These are phyloP conservation scores for Nothophytophthora sp. DNA, from an alignment of 352 stramenopile species.

Conservation along the genomic window DNA sequence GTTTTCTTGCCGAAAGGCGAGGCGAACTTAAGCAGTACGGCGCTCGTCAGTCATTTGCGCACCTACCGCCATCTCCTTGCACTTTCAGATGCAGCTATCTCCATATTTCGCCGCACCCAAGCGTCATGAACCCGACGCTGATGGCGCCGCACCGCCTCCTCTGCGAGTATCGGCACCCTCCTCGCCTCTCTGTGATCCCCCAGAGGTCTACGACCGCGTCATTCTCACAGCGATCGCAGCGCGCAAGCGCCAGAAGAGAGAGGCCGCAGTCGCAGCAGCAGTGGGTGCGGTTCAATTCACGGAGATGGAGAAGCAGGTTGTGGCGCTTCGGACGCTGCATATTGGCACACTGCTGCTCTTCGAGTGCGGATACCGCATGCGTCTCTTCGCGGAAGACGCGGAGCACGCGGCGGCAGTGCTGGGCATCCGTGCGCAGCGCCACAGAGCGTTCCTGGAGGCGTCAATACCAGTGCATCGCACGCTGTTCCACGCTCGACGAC, in stretches of 20 bases:
- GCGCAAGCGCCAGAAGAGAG: conserved; percentile 19
- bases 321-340: conserved; percentile 39
- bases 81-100: too few relatives aligned
- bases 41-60: too few relatives aligned
- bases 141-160: too few relatives aligned
- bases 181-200: too few relatives aligned
- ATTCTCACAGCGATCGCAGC: conserved; percentile 4
- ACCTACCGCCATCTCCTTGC: too few relatives aligned
- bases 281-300: conserved; percentile 26
- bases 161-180: too few relatives aligned
- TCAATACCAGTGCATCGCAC: conserved; percentile 54
- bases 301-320: conserved; percentile 79
- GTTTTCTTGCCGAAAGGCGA: too few relatives aligned
- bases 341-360: conserved; percentile 64
- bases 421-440: conserved; percentile 34
- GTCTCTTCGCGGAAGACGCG: conserved; percentile 75
- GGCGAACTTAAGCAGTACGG: too few relatives aligned
- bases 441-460: conserved; percentile 43
- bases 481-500: conserved; percentile 34
- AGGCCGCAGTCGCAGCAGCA: not conserved
- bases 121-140: too few relatives aligned
- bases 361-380: conserved; percentile 83
- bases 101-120: too few relatives aligned
- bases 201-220: too few relatives aligned
- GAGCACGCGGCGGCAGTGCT: conserved; percentile 42